phyloP scores from a whole-genome alignment of 208 protist genomes.

The Leishmania turanica region DNA sequence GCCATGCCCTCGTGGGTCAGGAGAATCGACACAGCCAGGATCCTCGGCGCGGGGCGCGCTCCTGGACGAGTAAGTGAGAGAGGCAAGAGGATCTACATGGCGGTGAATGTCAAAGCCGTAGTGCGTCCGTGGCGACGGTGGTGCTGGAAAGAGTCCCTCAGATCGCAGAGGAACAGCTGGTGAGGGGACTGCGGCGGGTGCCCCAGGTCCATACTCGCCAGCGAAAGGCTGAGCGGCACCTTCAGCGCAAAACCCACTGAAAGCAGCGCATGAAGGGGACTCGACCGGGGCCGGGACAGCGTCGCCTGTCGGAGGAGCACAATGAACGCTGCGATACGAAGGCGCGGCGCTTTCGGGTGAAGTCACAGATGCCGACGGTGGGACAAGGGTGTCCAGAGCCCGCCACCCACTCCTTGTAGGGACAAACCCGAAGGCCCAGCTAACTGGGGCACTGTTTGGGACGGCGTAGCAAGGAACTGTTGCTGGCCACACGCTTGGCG shows the following conservation, averaged over 20 bases:
- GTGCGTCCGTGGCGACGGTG: conserved; percentile 12
- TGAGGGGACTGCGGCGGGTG: neutral
- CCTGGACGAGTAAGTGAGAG: neutral
- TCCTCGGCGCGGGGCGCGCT: neutral
- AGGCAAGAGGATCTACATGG: conserved; percentile 15
- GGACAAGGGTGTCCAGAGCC: neutral
- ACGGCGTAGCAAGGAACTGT: neutral
- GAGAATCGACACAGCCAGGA: neutral
- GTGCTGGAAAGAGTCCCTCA: neutral
- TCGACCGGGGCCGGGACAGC: neutral
- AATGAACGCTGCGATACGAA: neutral
- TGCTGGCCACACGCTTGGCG: neutral
- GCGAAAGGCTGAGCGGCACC: too few relatives aligned
- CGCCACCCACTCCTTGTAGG: neutral
- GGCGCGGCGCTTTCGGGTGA: neutral
- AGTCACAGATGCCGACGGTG: neutral
- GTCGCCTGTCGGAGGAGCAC: neutral
- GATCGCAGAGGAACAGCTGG: neutral
- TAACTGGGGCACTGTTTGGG: neutral
- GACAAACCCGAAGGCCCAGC: neutral
- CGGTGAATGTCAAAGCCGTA: conserved; percentile 13
- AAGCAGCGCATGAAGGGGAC: neutral
- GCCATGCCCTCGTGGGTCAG: neutral
- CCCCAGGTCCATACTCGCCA: neutral
- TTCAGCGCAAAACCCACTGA: neutral